These are phyloP conservation scores for Lachnellula hyalina DNA, from an alignment of 2,329 filamentous ascomycete genomes.

Conservation along the genomic window DNA sequence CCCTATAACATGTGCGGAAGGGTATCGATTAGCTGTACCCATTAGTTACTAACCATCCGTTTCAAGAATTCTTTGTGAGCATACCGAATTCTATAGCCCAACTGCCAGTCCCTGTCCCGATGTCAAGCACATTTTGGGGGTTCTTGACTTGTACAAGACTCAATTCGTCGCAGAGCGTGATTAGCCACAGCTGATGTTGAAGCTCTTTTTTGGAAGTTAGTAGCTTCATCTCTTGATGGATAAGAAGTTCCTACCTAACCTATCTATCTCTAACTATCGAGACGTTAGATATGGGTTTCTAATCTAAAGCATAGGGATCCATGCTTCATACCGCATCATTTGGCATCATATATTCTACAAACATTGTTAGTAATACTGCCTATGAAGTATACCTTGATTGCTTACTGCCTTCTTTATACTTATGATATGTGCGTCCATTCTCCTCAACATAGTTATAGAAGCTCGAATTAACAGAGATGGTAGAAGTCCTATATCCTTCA, in stretches of 20 bases:
- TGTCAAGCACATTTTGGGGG: conserved; percentile 33
- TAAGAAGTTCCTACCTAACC: conserved; percentile 9
- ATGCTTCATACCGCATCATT: conserved; percentile 15
- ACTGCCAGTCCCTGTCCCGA: conserved; percentile 38
- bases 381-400: neutral
- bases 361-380: neutral
- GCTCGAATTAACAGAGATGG: neutral
- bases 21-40: conserved; percentile 11
- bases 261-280: conserved; percentile 8
- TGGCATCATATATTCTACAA: conserved; percentile 16
- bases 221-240: neutral
- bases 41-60: conserved; percentile 13
- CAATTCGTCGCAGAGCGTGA: conserved; percentile 19
- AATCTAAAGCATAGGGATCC: neutral
- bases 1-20: conserved; percentile 25
- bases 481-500: neutral
- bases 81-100: conserved; percentile 34
- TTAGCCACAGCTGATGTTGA: conserved; percentile 18
- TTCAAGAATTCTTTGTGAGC: neutral
- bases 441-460: conserved; percentile 1
- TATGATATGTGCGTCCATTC: conserved; percentile 15
- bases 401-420: conserved; percentile 16
- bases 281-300: neutral
- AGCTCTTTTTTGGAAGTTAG: conserved; percentile 11
- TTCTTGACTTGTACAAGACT: conserved; percentile 25